Evolutionary conservation across 352 stramenopile genomes (phyloP).

Genomic region (Globisporangium solare): DNA sequence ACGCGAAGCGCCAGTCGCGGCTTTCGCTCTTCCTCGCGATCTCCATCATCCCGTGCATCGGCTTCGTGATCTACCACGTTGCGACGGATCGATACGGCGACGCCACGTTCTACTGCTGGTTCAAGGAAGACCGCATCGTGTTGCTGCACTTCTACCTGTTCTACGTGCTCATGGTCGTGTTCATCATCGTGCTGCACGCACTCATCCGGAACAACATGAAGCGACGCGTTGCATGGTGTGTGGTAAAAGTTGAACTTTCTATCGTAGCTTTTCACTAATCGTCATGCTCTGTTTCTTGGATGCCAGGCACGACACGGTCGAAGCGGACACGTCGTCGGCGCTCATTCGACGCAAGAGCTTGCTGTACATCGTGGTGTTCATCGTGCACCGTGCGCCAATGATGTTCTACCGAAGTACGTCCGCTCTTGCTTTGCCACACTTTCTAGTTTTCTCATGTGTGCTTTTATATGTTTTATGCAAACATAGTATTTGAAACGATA

Average conservation of each 20-base stretch:
- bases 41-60: slow-evolving; percentile 44
- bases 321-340: slow-evolving; percentile 60
- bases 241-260: not conserved
- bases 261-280: not conserved
- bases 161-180: slow-evolving; percentile 59
- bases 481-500: slow-evolving; percentile 34
- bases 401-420: slow-evolving; percentile 66
- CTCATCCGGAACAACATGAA: slow-evolving; percentile 68
- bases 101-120: slow-evolving; percentile 82
- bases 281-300: slow-evolving; percentile 1
- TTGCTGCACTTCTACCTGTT: slow-evolving; percentile 78
- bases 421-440: not conserved
- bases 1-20: slow-evolving; percentile 54
- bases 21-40: slow-evolving; percentile 51
- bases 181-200: slow-evolving; percentile 64
- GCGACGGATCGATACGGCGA: slow-evolving; percentile 64
- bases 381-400: slow-evolving; percentile 61
- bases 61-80: slow-evolving; percentile 53
- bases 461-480: too few species aligned
- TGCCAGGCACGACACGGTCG: slow-evolving; percentile 50
- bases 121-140: slow-evolving; percentile 57
- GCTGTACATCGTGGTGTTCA: slow-evolving; percentile 70
- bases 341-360: slow-evolving; percentile 68
- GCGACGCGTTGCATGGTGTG: slow-evolving; percentile 46
- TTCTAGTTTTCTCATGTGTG: not conserved